A percentile compares a stretch with the other conserved stretches of the same genome.
These are phyloP conservation scores for Narthecium ossifragum DNA, from an alignment of 106 monocot species.

Conservation along the genomic window DNA sequence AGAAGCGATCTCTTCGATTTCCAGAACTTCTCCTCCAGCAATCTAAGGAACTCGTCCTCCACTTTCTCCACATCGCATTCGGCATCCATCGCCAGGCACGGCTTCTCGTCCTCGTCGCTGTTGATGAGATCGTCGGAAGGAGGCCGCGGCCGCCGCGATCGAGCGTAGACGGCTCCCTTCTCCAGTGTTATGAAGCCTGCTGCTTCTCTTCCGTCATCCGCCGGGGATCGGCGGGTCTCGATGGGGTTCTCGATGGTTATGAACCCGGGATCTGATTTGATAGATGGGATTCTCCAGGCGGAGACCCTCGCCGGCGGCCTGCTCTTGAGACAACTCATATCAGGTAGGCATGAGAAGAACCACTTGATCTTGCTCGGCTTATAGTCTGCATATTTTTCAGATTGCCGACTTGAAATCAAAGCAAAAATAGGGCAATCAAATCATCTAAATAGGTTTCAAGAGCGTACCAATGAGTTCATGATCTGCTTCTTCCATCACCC, in stretches of 20 bases:
- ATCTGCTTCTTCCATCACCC: conserved; percentile 26
- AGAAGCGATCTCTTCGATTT: conserved; percentile 4
- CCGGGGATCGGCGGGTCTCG: not conserved
- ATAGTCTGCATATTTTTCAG: not conserved
- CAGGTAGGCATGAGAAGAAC: conserved; percentile 27
- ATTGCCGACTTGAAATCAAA: not conserved
- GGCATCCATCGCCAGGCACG: conserved; percentile 20
- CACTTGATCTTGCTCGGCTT: conserved; percentile 19
- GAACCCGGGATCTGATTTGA: conserved; percentile 25
- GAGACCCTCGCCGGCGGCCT: not conserved
- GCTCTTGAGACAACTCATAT: conserved; percentile 10
- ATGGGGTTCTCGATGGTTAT: conserved; percentile 43
- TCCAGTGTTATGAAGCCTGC: conserved; percentile 39
- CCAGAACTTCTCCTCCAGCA: conserved; percentile 33
- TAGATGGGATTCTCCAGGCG: conserved; percentile 13
- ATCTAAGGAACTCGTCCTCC: conserved; percentile 46
- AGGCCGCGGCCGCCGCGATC: conserved; percentile 14
- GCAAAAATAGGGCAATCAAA: not conserved
- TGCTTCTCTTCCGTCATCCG: conserved; percentile 15
- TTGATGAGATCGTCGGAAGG: conserved; percentile 18
- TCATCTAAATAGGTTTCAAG: not conserved
- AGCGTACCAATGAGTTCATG: not conserved
- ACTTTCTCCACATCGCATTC: conserved; percentile 22
- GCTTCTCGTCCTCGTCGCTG: conserved; percentile 36
- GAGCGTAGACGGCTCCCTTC: conserved; percentile 19